These are phyloP conservation scores for Yamadazyma akitaensis DNA, from an alignment of 805 yeast genomes.

Conservation along the genomic window DNA sequence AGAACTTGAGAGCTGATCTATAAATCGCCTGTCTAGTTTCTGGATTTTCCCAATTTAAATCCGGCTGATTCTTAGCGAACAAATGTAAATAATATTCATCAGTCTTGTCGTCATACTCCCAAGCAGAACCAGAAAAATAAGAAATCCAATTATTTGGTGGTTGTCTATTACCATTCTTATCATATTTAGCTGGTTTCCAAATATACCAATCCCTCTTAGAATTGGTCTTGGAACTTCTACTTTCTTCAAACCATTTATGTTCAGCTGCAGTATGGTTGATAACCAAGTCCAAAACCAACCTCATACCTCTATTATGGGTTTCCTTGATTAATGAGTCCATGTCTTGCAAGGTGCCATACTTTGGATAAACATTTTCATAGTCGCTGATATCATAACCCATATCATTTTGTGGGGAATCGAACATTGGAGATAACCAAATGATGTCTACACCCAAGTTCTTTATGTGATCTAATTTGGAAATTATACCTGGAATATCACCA, in stretches of 20 bases:
- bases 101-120: slow-evolving; percentile 54
- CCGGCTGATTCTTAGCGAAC: slow-evolving; percentile 56
- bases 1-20: slow-evolving; percentile 46
- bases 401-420: slow-evolving; percentile 57
- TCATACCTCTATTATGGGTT: slow-evolving; percentile 48
- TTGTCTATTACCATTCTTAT: slow-evolving; percentile 47
- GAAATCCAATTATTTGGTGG: slow-evolving; percentile 61
- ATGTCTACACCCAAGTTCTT: slow-evolving; percentile 50
- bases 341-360: slow-evolving; percentile 54
- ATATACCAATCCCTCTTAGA: slow-evolving; percentile 62
- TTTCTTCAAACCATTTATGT: slow-evolving; percentile 59
- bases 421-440: slow-evolving; percentile 58
- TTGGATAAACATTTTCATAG: slow-evolving; percentile 49
- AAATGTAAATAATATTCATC: slow-evolving; percentile 54
- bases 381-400: slow-evolving; percentile 63
- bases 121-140: slow-evolving; percentile 53
- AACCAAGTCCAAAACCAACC: slow-evolving; percentile 52
- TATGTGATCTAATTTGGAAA: slow-evolving; percentile 50
- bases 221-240: slow-evolving; percentile 46
- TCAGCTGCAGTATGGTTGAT: slow-evolving; percentile 56
- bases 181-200: slow-evolving; percentile 49
- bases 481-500: slow-evolving; percentile 56
- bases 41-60: slow-evolving; percentile 58
- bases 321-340: slow-evolving; percentile 46
- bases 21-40: slow-evolving; percentile 38